Evolutionary conservation across 2,329 filamentous ascomycete genomes (phyloP).

Genomic region (Onygena corvina): DNA sequence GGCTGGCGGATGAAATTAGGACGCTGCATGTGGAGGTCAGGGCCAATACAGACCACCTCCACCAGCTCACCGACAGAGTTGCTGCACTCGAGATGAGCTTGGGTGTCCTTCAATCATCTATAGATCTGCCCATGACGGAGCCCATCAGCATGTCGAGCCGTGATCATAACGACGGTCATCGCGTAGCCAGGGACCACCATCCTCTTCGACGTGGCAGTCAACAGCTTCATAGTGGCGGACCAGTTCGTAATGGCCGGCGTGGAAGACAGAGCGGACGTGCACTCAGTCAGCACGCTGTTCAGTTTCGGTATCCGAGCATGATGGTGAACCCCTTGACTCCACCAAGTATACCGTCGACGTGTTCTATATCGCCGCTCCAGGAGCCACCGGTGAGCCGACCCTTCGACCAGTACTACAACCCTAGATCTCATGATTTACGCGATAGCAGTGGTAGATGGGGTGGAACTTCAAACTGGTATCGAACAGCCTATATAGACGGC

Average conservation of each 20-base stretch:
- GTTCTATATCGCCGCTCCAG: background rate
- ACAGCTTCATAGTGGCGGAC: background rate
- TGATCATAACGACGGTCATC: background rate
- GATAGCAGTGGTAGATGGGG: conserved; percentile 7
- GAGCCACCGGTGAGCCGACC: background rate
- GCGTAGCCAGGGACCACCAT: background rate
- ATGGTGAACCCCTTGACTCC: background rate
- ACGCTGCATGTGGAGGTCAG: background rate
- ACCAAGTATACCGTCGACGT: background rate
- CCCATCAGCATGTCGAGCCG: background rate
- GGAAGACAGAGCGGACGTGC: background rate
- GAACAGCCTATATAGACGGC: conserved; percentile 8
- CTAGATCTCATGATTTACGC: background rate
- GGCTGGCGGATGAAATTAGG: conserved; percentile 2
- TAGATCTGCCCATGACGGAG: background rate
- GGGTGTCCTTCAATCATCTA: background rate
- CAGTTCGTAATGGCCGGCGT: background rate
- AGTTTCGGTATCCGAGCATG: background rate
- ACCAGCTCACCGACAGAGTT: conserved; percentile 6
- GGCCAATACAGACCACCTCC: background rate
- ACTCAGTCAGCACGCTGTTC: background rate
- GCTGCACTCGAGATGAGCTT: conserved; percentile 2
- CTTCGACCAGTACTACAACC: background rate
- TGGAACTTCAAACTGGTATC: conserved; percentile 14
- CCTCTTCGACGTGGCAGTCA: background rate